Evolutionary conservation across 106 monocot genomes (phyloP).

Genomic region (Posidonia australis): DNA sequence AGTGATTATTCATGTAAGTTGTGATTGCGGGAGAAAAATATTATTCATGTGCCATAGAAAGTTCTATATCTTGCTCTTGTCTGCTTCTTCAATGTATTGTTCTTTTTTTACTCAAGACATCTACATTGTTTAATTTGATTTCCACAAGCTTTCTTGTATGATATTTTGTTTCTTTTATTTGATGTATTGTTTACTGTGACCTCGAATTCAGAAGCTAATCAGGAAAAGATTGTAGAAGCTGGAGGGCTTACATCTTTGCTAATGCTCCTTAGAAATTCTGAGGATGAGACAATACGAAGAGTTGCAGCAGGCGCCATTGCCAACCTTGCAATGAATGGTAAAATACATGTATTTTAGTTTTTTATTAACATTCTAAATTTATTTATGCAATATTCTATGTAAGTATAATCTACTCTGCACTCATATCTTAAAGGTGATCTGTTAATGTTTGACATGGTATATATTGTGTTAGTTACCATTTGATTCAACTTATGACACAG

Average conservation of each 20-base stretch:
- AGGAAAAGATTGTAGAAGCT: slow-evolving; percentile 98
- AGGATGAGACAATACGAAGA: slow-evolving; percentile 90
- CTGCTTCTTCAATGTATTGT: no score
- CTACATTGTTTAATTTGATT: no score
- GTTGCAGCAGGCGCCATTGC: slow-evolving; percentile 98
- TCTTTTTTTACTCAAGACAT: no score
- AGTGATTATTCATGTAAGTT: no score
- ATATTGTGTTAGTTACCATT: background rate
- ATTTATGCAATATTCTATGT: no score
- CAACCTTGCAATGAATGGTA: slow-evolving; percentile 99
- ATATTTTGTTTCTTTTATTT: background rate
- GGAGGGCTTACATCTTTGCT: slow-evolving; percentile 86
- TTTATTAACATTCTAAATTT: no score
- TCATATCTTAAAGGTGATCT: no score
- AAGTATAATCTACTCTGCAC: no score
- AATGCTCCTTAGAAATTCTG: slow-evolving; percentile 80
- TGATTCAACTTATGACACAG: slow-evolving; percentile 36
- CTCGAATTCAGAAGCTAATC: slow-evolving; percentile 79
- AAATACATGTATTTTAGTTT: background rate
- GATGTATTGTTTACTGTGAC: slow-evolving; percentile 10
- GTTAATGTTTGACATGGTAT: no score
- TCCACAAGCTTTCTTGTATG: background rate
- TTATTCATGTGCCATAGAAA: no score
- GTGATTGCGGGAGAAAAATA: no score
- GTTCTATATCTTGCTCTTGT: no score